Conservation (phyloP, 495 filamentous ascomycete genomes). For the Penicillium waksmanii region DNA sequence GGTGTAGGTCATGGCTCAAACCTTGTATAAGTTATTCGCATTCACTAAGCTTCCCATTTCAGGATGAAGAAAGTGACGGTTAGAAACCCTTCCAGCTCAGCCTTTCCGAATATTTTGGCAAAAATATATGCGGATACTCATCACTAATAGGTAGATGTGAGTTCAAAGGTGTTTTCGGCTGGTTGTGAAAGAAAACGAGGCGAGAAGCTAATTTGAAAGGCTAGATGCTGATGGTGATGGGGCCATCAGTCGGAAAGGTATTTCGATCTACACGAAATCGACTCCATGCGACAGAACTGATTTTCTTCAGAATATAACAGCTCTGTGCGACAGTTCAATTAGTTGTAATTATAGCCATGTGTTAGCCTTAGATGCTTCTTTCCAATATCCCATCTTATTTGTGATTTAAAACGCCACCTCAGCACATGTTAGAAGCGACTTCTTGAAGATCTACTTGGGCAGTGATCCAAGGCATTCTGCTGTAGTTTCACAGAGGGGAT, state of each 20-base stretch:
- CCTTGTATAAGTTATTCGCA: neutral
- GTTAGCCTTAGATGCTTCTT: neutral
- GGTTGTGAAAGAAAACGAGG: neutral
- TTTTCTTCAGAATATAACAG: neutral
- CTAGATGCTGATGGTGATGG: neutral
- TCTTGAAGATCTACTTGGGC: too few species aligned
- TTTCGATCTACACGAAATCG: neutral
- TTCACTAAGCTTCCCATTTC: neutral
- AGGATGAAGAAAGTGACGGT: neutral
- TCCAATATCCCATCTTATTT: neutral
- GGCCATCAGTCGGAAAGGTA: neutral
- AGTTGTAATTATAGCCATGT: neutral
- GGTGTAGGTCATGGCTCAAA: neutral
- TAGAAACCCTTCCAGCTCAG: neutral
- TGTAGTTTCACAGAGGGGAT: too few species aligned
- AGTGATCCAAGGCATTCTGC: too few species aligned
- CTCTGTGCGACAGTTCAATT: neutral
- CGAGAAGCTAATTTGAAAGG: neutral
- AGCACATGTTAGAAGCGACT: too few species aligned
- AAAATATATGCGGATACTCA: neutral
- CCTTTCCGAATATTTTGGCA: neutral
- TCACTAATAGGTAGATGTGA: neutral
- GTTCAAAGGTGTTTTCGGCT: neutral
- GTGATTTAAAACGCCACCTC: too few species aligned
- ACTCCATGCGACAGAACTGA: neutral